Evolutionary conservation across 768 basidiomycete genomes (phyloP).

Genomic region (Aureoboletus auriporus): DNA sequence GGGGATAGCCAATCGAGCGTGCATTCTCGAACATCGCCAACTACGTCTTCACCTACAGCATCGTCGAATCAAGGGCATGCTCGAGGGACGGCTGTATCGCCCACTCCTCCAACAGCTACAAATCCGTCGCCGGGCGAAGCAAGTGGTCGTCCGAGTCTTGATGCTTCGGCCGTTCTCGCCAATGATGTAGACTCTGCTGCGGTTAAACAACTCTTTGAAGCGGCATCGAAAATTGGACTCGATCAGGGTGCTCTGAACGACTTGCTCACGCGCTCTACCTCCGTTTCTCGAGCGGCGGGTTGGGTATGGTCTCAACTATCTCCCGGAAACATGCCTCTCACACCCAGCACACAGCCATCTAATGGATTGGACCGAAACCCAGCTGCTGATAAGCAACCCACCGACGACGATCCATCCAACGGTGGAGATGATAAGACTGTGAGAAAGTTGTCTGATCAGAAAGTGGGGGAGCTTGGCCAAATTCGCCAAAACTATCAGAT

Average conservation of each 20-base stretch:
- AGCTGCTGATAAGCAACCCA: slow-evolving; percentile 23
- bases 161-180: slow-evolving; percentile 20
- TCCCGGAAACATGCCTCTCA: slow-evolving; percentile 16
- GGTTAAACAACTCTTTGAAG: slow-evolving; percentile 70
- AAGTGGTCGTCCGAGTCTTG: slow-evolving; percentile 20
- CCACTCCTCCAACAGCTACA: slow-evolving; percentile 13
- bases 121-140: slow-evolving; percentile 11
- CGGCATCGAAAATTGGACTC: slow-evolving; percentile 70
- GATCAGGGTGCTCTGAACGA: slow-evolving; percentile 70
- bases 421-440: slow-evolving; percentile 22
- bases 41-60: slow-evolving; percentile 33
- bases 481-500: slow-evolving; percentile 29
- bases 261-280: slow-evolving; percentile 66
- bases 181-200: slow-evolving; percentile 45
- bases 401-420: slow-evolving; percentile 31
- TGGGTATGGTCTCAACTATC: slow-evolving; percentile 33
- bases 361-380: slow-evolving; percentile 10
- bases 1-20: slow-evolving; percentile 30
- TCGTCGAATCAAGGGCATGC: slow-evolving; percentile 29
- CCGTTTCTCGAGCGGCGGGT: slow-evolving; percentile 53
- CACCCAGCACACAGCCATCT: slow-evolving; percentile 18
- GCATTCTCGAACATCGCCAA: slow-evolving; percentile 28
- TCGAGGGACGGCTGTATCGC: slow-evolving; percentile 30
- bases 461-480: slow-evolving; percentile 21
- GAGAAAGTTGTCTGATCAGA: slow-evolving; percentile 25